Evolutionary conservation across 768 basidiomycete genomes (phyloP).

Genomic region (Collybia nuda): DNA sequence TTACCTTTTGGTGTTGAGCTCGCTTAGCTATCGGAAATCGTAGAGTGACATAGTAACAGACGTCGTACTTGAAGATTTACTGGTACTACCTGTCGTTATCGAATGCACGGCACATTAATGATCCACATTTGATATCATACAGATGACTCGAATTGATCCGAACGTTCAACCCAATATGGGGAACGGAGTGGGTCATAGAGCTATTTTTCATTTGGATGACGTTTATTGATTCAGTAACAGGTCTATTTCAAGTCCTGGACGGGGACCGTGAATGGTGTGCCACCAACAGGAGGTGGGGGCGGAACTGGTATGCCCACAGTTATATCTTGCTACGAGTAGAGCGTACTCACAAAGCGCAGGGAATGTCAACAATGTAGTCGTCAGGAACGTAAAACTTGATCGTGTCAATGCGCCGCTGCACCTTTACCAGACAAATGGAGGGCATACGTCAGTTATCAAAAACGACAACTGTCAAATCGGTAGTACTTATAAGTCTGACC

Average conservation of each 20-base stretch:
- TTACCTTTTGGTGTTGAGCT: background rate
- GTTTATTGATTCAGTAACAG: constrained; percentile 22
- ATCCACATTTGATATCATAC: background rate
- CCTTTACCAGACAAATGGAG: constrained; percentile 52
- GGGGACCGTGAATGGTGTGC: constrained; percentile 46
- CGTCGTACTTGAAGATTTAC: constrained; percentile 47
- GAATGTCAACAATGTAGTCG: constrained; percentile 41
- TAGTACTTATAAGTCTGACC: background rate
- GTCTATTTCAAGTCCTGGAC: constrained; percentile 61
- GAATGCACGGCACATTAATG: background rate
- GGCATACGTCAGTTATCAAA: constrained; percentile 32
- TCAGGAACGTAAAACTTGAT: constrained; percentile 43
- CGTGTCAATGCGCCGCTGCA: constrained; percentile 45
- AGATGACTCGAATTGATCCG: constrained; percentile 48
- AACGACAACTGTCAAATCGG: background rate
- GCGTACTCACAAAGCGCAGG: constrained; percentile 25
- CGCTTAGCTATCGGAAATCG: no score
- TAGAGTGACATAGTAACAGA: constrained; percentile 57
- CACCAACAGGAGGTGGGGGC: constrained; percentile 58
- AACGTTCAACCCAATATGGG: constrained; percentile 56
- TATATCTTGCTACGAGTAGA: background rate
- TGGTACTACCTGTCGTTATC: constrained; percentile 26
- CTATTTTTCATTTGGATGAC: background rate
- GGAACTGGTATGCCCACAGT: constrained; percentile 35
- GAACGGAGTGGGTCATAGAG: constrained; percentile 38